Base-by-base conservation (phyloP, 306 rosid species). In the Astragalus membranaceus region DNA sequence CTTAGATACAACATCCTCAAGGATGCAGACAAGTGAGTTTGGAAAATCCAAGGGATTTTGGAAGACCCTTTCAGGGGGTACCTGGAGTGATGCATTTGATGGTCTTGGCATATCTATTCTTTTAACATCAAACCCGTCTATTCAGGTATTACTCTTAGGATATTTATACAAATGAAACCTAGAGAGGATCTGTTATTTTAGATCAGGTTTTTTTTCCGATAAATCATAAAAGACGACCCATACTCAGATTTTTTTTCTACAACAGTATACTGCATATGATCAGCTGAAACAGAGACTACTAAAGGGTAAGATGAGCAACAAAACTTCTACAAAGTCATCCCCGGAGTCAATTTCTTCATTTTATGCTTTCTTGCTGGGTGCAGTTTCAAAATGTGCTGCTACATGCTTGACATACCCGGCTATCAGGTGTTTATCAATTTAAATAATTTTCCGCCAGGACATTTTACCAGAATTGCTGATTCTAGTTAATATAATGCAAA, bases 361-460 rank as follows among this genome's bases (percentile, higher is more conserved):
- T 78, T 78, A 81, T 74, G 98, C 97, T 77, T 93, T 93, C 64
- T 12, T 85, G 64, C 77, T 93, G 30, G 98, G 97, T 65, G 98
- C 98, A 26, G 83, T 88, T 78, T 87, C 98, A 61, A 93, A 93
- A 82, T 90, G 98, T 70, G 88, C 85, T 4, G 97, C 98, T 12
- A 87, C 98, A 11, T 71, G 88, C 88, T 74, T 93, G 82, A 93
- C 98, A 59, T 93, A 93, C 92, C 98, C 98, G 14, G 97, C 98
- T 47, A 88, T 93, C 89, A 93, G 97, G 98, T 93, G 64, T 72
- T 64, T 17, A n/a, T 76, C 70, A 46, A 69, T 67, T 72, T 68
- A 42, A 42, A 47, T 73, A 36, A 4, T 69, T 57, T 66, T 20
- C 42, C 52, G 36, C 55, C 20, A 17, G 15, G 62, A 57, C 56